Conservation (phyloP, 768 basidiomycete genomes). For the Gloeostereum incarnatum region DNA sequence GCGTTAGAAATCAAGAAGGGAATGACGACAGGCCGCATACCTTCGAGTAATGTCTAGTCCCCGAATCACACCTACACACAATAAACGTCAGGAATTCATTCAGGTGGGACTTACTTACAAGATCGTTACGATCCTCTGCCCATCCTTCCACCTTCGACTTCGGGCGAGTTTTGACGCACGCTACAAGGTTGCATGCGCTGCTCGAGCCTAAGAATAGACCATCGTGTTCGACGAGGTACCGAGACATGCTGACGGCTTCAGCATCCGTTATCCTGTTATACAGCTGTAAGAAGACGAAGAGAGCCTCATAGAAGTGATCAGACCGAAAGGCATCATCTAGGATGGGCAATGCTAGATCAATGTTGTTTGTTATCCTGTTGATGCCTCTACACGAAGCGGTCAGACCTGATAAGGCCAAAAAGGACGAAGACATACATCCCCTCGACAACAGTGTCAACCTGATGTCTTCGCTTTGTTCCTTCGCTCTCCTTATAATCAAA, state of each 20-base stretch:
- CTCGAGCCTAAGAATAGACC: slow-evolving; percentile 95
- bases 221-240: slow-evolving; percentile 83
- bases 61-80: slow-evolving; percentile 71
- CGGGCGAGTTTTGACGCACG: slow-evolving; percentile 75
- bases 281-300: neutral
- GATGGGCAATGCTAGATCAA: slow-evolving; percentile 74
- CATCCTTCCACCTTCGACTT: slow-evolving; percentile 61
- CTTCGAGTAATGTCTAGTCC: slow-evolving; percentile 88
- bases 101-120: slow-evolving; percentile 38
- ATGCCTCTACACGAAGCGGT: slow-evolving; percentile 53
- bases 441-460: slow-evolving; percentile 95
- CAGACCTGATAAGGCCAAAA: neutral
- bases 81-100: neutral
- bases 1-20: neutral
- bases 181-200: slow-evolving; percentile 93
- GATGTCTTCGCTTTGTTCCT: slow-evolving; percentile 86
- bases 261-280: slow-evolving; percentile 71
- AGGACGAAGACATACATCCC: slow-evolving; percentile 49
- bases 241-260: slow-evolving; percentile 94
- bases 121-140: slow-evolving; percentile 77
- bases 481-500: slow-evolving; percentile 89
- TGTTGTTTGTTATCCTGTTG: slow-evolving; percentile 87
- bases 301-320: slow-evolving; percentile 5
- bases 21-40: slow-evolving; percentile 25
- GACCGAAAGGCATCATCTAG: slow-evolving; percentile 88